Percentiles rank a stretch among this genome's conserved stretches.
These are phyloP conservation scores for Oropetium thomaeum DNA, from an alignment of 176 grass and related monocot species.

Conservation along the genomic window DNA sequence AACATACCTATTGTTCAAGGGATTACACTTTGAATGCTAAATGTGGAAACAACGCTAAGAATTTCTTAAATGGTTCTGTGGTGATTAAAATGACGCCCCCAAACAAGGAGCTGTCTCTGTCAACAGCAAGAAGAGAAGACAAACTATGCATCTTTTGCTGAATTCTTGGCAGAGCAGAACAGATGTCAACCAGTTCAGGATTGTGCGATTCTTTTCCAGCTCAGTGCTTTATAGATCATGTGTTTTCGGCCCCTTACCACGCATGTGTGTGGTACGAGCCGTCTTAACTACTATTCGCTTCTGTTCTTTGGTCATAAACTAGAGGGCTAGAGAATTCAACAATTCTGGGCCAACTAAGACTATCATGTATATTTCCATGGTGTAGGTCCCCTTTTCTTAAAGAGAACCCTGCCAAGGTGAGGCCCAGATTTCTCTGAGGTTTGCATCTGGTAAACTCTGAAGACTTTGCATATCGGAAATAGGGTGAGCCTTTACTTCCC, in stretches of 20 bases:
- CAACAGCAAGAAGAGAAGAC: background rate
- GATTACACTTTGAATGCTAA: background rate
- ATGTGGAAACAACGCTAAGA: background rate
- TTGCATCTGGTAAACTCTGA: background rate
- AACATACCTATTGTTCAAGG: background rate
- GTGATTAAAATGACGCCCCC: background rate
- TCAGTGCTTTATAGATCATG: background rate
- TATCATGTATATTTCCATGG: background rate
- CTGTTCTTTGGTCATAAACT: conserved; percentile 12
- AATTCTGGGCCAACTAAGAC: background rate
- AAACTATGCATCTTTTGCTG: background rate
- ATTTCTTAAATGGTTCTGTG: background rate
- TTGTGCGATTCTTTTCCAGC: background rate
- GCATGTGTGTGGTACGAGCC: background rate
- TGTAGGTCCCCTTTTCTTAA: background rate
- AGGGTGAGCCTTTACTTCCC: background rate
- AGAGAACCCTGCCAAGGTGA: background rate
- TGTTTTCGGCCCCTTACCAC: background rate
- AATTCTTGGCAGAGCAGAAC: conserved; percentile 5
- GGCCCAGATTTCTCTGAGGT: background rate
- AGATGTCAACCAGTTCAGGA: conserved; percentile 1
- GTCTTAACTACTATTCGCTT: background rate
- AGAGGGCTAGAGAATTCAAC: background rate
- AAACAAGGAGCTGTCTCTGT: background rate
- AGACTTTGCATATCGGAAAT: background rate